These are phyloP conservation scores for Penicillium palitans DNA, from an alignment of 2,329 filamentous ascomycete genomes.

Conservation along the genomic window DNA sequence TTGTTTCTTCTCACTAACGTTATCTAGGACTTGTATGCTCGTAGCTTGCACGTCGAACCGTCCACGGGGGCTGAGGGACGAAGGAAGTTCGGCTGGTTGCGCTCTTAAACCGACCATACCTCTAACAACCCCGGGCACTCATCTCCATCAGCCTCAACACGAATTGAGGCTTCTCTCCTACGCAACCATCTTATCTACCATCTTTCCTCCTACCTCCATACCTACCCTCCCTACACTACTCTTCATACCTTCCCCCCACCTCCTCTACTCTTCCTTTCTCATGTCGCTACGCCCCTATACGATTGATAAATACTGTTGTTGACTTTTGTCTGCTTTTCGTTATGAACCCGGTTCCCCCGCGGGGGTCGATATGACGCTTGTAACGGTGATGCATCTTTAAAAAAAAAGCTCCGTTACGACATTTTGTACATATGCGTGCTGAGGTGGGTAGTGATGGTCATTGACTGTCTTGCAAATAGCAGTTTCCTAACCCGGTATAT, in stretches of 20 bases:
- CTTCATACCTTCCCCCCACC: not conserved
- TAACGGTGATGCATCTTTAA: slow-evolving; percentile 12
- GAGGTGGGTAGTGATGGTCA: slow-evolving; percentile 1
- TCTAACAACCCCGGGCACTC: not conserved
- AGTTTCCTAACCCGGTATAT: slow-evolving; percentile 17
- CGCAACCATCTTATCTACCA: not conserved
- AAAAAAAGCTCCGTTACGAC: slow-evolving; percentile 14
- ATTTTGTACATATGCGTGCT: slow-evolving; percentile 14
- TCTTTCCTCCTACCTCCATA: not conserved
- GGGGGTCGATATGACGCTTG: slow-evolving; percentile 18
- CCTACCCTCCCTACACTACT: not conserved
- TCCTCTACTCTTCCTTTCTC: slow-evolving; percentile 16
- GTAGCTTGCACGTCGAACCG: slow-evolving; percentile 57
- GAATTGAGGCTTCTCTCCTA: not conserved
- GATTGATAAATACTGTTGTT: slow-evolving; percentile 27
- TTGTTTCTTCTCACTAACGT: slow-evolving; percentile 11
- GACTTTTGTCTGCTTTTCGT: slow-evolving; percentile 9
- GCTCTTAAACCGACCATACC: slow-evolving; percentile 27
- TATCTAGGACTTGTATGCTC: slow-evolving; percentile 58
- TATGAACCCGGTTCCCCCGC: slow-evolving; percentile 2
- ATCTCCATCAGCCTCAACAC: not conserved
- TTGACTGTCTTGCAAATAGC: slow-evolving; percentile 3
- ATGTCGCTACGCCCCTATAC: slow-evolving; percentile 30
- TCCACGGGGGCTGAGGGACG: slow-evolving; percentile 41
- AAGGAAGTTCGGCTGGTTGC: slow-evolving; percentile 48